A percentile compares a stretch with the other conserved stretches of the same genome.
phyloP scores from a whole-genome alignment of 768 basidiomycete species.

The Boletellus sp. region DNA sequence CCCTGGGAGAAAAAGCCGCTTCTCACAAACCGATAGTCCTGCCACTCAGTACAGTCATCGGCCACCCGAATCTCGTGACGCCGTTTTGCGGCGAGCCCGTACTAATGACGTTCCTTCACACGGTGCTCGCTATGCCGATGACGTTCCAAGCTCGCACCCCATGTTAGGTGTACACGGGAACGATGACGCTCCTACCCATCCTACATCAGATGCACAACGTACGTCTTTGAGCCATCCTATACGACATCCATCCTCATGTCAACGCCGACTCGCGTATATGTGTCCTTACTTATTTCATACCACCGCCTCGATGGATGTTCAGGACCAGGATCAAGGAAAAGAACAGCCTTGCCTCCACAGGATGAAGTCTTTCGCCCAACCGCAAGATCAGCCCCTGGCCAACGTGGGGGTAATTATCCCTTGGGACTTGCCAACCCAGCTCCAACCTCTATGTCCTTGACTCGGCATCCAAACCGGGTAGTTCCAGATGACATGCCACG shows the following conservation, averaged over 20 bases:
- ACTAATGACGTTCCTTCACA: conserved; percentile 17
- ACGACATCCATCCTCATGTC: conserved; percentile 27
- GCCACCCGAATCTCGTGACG: conserved; percentile 14
- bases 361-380: conserved; percentile 28
- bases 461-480: conserved; percentile 1
- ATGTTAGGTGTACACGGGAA: conserved; percentile 17
- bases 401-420: conserved; percentile 10
- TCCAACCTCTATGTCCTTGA: conserved; percentile 8
- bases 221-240: conserved; percentile 34
- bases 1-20: conserved; percentile 19
- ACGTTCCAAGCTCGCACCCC: conserved; percentile 18
- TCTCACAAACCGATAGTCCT: conserved; percentile 19
- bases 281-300: conserved; percentile 17
- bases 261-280: conserved; percentile 24
- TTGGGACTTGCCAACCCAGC: conserved; percentile 1
- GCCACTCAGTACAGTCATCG: conserved; percentile 11
- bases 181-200: conserved; percentile 16
- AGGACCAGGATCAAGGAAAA: conserved; percentile 32
- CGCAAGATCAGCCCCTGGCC: conserved; percentile 9
- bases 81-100: conserved; percentile 14
- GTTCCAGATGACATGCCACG: conserved; percentile 3
- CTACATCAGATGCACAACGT: conserved; percentile 34
- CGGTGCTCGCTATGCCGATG: conserved; percentile 13
- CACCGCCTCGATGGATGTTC: conserved; percentile 16
- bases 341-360: conserved; percentile 37